Evolutionary conservation across 495 filamentous ascomycete genomes (phyloP).

Genomic region (Jackrogersella multiformis): DNA sequence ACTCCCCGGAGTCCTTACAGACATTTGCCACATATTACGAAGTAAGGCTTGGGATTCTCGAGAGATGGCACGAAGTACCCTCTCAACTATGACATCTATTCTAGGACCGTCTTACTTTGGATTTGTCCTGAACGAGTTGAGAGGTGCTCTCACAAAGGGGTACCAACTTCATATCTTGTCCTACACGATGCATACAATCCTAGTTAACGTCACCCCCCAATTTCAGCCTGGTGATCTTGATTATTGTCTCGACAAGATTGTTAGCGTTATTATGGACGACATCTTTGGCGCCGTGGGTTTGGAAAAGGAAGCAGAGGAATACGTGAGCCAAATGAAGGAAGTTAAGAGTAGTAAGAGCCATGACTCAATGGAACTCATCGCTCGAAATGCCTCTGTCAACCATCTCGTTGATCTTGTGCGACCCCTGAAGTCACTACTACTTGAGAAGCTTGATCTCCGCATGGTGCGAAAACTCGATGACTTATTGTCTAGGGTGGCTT

Average conservation of each 20-base stretch:
- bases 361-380: slow-evolving; percentile 94
- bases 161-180: slow-evolving; percentile 96
- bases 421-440: slow-evolving; percentile 78
- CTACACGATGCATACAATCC: slow-evolving; percentile 91
- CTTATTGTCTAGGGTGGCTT: slow-evolving; percentile 80
- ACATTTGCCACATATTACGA: slow-evolving; percentile 90
- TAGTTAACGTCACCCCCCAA: slow-evolving; percentile 76
- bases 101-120: slow-evolving; percentile 84
- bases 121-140: slow-evolving; percentile 92
- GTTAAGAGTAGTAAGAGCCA: slow-evolving; percentile 97
- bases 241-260: slow-evolving; percentile 81
- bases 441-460: slow-evolving; percentile 80
- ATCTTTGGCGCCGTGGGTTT: slow-evolving; percentile 95
- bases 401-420: slow-evolving; percentile 77
- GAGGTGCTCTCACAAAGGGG: slow-evolving; percentile 79
- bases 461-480: slow-evolving; percentile 91
- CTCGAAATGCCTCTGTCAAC: slow-evolving; percentile 76
- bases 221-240: slow-evolving; percentile 86
- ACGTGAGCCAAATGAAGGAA: slow-evolving; percentile 95
- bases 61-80: slow-evolving; percentile 87
- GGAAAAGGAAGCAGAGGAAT: slow-evolving; percentile 97
- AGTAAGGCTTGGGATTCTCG: slow-evolving; percentile 88
- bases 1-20: slow-evolving; percentile 83
- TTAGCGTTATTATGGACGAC: slow-evolving; percentile 93
- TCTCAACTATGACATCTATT: slow-evolving; percentile 80